phyloP scores from a whole-genome alignment of 208 protist genomes.

The Leishmania mexicana region DNA sequence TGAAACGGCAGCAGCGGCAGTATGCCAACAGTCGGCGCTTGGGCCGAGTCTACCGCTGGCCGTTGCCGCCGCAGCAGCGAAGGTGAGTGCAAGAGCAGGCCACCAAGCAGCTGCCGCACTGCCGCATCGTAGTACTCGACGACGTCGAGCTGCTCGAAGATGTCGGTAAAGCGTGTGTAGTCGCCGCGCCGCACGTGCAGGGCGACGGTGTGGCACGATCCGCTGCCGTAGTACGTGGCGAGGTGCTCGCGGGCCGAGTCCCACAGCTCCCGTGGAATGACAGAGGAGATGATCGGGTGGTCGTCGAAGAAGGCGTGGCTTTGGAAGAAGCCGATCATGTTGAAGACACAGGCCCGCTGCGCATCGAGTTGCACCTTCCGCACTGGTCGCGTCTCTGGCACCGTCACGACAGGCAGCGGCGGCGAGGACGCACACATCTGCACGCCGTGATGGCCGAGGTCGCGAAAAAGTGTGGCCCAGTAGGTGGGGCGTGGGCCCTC shows the following conservation, averaged over 20 bases:
- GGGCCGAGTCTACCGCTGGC: constrained; percentile 24
- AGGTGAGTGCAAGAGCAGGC: constrained; percentile 32
- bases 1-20: constrained; percentile 16
- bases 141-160: constrained; percentile 71
- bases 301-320: constrained; percentile 74
- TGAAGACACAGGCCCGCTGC: constrained; percentile 42
- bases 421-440: neutral
- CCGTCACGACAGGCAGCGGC: constrained; percentile 32
- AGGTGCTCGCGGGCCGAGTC: constrained; percentile 37
- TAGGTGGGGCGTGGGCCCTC: constrained; percentile 77
- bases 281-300: constrained; percentile 33
- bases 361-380: constrained; percentile 23
- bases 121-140: constrained; percentile 76
- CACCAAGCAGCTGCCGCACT: constrained; percentile 66
- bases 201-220: constrained; percentile 45
- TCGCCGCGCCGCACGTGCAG: constrained; percentile 85
- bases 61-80: neutral
- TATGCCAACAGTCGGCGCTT: neutral
- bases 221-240: constrained; percentile 32
- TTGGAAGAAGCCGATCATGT: constrained; percentile 88
- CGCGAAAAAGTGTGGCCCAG: constrained; percentile 71
- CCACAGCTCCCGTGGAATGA: constrained; percentile 41
- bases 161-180: constrained; percentile 67
- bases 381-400: constrained; percentile 68
- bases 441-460: constrained; percentile 46